A percentile compares a stretch with the other conserved stretches of the same genome.
phyloP scores from a whole-genome alignment of 192 early-diverging fungal genomes.

The Coemansia sp. region DNA sequence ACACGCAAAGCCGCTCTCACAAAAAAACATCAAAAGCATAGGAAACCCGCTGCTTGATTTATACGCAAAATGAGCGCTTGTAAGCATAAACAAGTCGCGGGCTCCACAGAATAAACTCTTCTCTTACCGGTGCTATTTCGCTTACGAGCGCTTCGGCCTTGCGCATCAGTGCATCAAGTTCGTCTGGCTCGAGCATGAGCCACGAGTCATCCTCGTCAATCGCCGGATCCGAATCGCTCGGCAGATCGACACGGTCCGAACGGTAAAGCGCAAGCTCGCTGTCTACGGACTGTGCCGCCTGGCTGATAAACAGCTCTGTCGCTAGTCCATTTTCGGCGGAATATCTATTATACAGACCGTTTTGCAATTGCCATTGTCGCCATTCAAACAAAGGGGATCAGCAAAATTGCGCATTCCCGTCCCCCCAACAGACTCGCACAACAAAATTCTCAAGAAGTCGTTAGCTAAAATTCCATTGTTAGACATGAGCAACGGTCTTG shows the following conservation, averaged over 20 bases:
- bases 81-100: neutral
- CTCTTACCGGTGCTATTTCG: conserved; percentile 39
- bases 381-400: neutral
- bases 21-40: no score
- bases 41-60: neutral
- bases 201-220: conserved; percentile 50
- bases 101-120: neutral
- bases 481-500: neutral
- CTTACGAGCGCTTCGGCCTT: conserved; percentile 40
- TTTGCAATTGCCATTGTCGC: neutral
- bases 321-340: conserved; percentile 1
- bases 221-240: neutral
- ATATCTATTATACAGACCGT: neutral
- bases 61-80: neutral
- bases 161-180: conserved; percentile 47
- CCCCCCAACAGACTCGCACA: neutral
- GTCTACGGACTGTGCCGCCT: neutral
- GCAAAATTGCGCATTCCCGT: neutral
- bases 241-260: neutral
- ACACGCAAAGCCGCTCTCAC: neutral
- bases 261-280: neutral
- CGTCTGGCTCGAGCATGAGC: conserved; percentile 38
- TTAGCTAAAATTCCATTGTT: neutral
- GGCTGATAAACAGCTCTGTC: neutral
- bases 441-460: neutral